These are phyloP conservation scores for Torulaspora gathmanii DNA, from an alignment of 805 yeast species.

Conservation along the genomic window DNA sequence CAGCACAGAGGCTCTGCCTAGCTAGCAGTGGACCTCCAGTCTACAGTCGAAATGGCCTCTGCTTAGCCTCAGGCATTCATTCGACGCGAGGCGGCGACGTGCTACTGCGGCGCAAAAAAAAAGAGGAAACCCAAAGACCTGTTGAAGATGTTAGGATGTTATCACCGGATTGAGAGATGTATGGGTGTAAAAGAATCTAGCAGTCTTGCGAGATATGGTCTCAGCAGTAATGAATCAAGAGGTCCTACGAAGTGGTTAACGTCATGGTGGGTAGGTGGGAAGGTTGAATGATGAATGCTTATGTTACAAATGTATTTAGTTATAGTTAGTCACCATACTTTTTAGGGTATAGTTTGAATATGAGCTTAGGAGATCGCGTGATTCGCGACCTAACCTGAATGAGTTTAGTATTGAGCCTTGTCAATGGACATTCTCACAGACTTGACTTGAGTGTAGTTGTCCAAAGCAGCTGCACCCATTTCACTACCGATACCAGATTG, in stretches of 20 bases:
- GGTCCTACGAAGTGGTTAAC: too few relatives aligned
- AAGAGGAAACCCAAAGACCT: too few relatives aligned
- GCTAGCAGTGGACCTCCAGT: background rate
- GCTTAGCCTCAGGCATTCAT: too few relatives aligned
- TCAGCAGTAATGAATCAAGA: too few relatives aligned
- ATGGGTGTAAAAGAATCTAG: too few relatives aligned
- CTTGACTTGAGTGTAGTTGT: slow-evolving; percentile 76
- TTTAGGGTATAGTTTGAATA: background rate
- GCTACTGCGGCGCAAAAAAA: background rate
- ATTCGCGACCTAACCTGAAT: background rate
- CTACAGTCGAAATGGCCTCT: background rate
- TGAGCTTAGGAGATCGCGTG: background rate
- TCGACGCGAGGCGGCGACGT: background rate
- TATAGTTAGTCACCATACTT: background rate
- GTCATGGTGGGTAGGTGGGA: too few relatives aligned
- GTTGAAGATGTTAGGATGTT: background rate
- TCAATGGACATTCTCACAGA: slow-evolving; percentile 65
- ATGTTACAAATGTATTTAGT: background rate
- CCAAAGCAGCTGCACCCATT: slow-evolving; percentile 81
- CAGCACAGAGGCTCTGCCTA: background rate
- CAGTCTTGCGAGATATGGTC: too few relatives aligned
- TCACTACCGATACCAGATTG: slow-evolving; percentile 88
- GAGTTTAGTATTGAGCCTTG: slow-evolving; percentile 7
- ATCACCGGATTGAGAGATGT: too few relatives aligned
- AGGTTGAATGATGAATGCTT: slow-evolving; percentile 2